These are phyloP conservation scores for Fusarium falciforme DNA, from an alignment of 2,329 filamentous ascomycete genomes.

Conservation along the genomic window DNA sequence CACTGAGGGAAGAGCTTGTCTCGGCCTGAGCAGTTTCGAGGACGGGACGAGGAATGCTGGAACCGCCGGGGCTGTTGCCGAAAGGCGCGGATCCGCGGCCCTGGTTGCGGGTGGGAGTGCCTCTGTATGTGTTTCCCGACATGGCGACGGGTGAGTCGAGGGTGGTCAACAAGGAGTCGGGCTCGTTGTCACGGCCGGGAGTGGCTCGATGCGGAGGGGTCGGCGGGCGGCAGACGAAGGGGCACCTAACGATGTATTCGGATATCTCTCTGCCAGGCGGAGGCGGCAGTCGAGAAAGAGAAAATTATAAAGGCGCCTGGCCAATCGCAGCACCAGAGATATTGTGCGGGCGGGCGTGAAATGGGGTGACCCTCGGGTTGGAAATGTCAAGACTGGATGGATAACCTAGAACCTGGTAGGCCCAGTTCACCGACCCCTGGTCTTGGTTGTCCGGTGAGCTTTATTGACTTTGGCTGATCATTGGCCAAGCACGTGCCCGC, in stretches of 20 bases:
- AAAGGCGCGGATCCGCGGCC: conserved; percentile 70
- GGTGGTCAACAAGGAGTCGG: conserved; percentile 35
- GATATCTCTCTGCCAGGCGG: conserved; percentile 22
- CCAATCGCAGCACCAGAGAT: conserved; percentile 44
- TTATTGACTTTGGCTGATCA: conserved; percentile 20
- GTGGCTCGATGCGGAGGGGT: conserved; percentile 30
- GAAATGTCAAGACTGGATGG: conserved; percentile 28
- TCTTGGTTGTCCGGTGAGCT: conserved; percentile 36
- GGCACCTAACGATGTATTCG: conserved; percentile 21
- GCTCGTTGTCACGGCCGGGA: conserved; percentile 27
- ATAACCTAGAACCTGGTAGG: conserved; percentile 17
- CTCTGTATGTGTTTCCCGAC: conserved; percentile 74
- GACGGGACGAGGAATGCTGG: conserved; percentile 79
- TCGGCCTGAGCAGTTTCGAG: conserved; percentile 70
- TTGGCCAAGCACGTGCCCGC: conserved; percentile 16
- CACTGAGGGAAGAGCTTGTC: conserved; percentile 79
- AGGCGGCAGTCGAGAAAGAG: conserved; percentile 28
- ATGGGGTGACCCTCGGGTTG: conserved; percentile 41
- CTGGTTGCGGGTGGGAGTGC: conserved; percentile 73
- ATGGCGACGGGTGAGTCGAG: conserved; percentile 51
- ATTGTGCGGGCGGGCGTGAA: conserved; percentile 37
- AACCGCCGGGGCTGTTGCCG: conserved; percentile 69
- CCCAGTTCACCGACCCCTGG: conserved; percentile 21
- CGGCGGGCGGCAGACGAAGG: conserved; percentile 14
- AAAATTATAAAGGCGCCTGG: conserved; percentile 16